Base-by-base conservation (phyloP, 2,329 filamentous ascomycete genomes). In the Sclerotiophoma versabilis region DNA sequence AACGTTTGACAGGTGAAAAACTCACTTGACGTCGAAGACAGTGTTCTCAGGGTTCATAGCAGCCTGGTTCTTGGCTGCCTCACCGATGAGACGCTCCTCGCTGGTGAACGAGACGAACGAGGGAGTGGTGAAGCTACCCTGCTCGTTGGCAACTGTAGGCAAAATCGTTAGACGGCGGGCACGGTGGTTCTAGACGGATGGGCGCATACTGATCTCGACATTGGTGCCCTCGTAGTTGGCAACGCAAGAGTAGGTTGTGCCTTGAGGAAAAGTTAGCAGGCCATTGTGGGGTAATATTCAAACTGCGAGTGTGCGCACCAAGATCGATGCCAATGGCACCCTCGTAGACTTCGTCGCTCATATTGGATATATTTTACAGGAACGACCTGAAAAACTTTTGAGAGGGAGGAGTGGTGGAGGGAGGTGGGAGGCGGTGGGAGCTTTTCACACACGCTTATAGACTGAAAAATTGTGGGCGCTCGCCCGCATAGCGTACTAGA, bases 281-380 rank as follows among this genome's bases (percentile, higher is more conserved):
- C 54, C 60, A 64, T 64, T 65, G 67, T 67, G 65, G 62, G 64
- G 62, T 63, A 65, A 61, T 60, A 52, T 62, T 59, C 44, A 54
- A 34, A 23, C 33, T 48, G 54, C 48, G 55, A 59, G 52, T 49
- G 50, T 58, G 54, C 67, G 75, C 84, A 96, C 93, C 95, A 84
- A 99, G 87, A 89, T 99, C 95, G 84, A 99, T 99, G 88, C 95
- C 95, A 84, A 98, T 92, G 87, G 95, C 95, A 90, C 95, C 95
- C 80, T 99, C 95, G 81, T 98, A 99, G 75, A 96, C 88, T 88
- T 97, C 93, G 81, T 96, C 92, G 80, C 91, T 88, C 93, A 97
- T 97, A 78, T 82, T 91, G 77, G 60, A 54, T 67, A 74, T 70
- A 38, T 68, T 58, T 69, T 60, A 51, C 66, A 65, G 58, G 60